These are phyloP conservation scores for Aspergillus proliferans DNA, from an alignment of 2,329 filamentous ascomycete species.

Conservation along the genomic window DNA sequence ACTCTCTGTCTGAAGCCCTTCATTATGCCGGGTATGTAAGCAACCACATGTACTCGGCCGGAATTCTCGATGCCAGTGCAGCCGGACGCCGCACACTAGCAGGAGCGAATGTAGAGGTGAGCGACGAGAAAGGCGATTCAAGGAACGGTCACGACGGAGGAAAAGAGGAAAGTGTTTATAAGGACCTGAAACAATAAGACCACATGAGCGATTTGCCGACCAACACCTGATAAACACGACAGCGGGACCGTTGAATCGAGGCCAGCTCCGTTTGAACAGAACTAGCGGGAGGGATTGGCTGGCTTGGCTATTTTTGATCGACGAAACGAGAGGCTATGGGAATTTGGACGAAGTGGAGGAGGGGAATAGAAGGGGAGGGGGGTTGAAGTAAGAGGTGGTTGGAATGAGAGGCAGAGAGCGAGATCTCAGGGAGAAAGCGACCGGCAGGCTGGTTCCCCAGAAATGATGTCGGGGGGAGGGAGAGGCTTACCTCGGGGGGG, in stretches of 20 bases:
- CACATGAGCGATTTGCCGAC: conserved; percentile 21
- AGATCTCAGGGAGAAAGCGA: neutral
- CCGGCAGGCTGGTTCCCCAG: conserved; percentile 7
- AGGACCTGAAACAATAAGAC: conserved; percentile 21
- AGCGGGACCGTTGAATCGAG: neutral
- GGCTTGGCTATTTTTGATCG: too few species aligned
- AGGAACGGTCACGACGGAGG: conserved; percentile 14
- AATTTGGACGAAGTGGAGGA: neutral
- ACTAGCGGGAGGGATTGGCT: too few species aligned
- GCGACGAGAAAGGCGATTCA: conserved; percentile 15
- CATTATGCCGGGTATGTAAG: conserved; percentile 57
- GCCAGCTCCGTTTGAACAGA: too few species aligned
- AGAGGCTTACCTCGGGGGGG: conserved; percentile 3
- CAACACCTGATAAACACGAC: conserved; percentile 7
- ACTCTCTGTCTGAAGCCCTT: conserved; percentile 97
- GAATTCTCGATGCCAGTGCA: conserved; percentile 28
- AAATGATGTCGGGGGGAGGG: conserved; percentile 3
- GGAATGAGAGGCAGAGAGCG: neutral
- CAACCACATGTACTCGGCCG: conserved; percentile 32
- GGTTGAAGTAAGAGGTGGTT: neutral
- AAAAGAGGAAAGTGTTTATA: conserved; percentile 20
- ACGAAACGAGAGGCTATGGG: neutral
- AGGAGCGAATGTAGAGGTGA: conserved; percentile 20
- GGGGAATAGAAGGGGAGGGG: neutral
- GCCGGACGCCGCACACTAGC: conserved; percentile 30